Evolutionary conservation across 345 rosid species (phyloP), one percentile per base, ranked within the genome.

Genomic region (Crucihimalaya himalaica): DNA sequence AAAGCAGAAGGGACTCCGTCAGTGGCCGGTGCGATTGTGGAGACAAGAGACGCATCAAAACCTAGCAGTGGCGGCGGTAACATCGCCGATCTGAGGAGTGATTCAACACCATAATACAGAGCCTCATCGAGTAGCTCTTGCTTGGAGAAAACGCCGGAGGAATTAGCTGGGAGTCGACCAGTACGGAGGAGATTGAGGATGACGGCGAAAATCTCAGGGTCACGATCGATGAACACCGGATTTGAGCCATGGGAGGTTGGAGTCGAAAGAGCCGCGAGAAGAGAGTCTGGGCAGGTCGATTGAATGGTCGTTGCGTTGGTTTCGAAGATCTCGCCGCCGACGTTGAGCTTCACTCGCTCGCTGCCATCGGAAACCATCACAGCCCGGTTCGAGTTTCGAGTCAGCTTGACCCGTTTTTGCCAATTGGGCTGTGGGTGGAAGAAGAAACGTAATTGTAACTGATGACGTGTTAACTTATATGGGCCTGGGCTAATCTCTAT

Each of bases 111-210:
- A 61, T 91, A 94, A 68, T 88, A 94, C 20, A 83, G 59, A 21
- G 99, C 99, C 59, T 94, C 99, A 21, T 94, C 97, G 32, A 86
- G 84, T 72, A 94, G 89, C 74, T 92, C 97, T 52, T 88, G 97
- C 50, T 84, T 85, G 73, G 96, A 91, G 77, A 89, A 91, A 42
- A 76, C 74, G 32, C 54, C 39, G 66, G 87, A 83, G 40, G 21
- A 64, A 31, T 85, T 75, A 56, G 98, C 84, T 12, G 95, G 96
- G 28, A 91, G 86, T 40, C 84, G 83, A 50, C 79, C 77, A 20
- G 96, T 81, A 11, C 98, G 95, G 75, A 94, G 90, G 40, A 94
- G 87, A 45, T 84, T 84, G 67, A 94, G 95, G 47, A 94, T 82
- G 48, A 82, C 88, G 31, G 98, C 83, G 88, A 94, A 94, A 31